Conservation (phyloP, 306 rosid genomes). For the Medicago lupulina region DNA sequence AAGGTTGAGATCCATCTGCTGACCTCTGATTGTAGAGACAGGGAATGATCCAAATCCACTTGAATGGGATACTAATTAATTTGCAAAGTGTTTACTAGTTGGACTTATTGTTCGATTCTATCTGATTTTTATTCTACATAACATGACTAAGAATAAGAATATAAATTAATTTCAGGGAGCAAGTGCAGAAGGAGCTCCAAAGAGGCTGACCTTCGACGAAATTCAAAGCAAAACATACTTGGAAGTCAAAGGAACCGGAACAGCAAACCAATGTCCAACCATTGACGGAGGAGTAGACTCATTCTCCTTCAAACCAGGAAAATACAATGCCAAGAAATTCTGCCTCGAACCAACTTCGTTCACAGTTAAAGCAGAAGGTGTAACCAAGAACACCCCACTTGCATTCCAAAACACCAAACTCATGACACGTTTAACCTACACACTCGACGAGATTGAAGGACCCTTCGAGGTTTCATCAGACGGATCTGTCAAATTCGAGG, state of each 20-base stretch:
- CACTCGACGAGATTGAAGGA: conserved; percentile 93
- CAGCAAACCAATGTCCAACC: conserved; percentile 97
- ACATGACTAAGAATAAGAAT: conserved; percentile 14
- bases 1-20: background rate
- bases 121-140: background rate
- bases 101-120: background rate
- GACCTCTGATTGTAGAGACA: background rate
- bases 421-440: conserved; percentile 97
- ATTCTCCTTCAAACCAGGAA: conserved; percentile 81
- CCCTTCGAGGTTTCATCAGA: conserved; percentile 84
- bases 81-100: background rate
- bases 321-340: conserved; percentile 78
- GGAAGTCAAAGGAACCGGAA: conserved; percentile 93
- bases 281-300: conserved; percentile 83
- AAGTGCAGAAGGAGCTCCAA: conserved; percentile 86
- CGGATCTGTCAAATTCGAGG: conserved; percentile 77
- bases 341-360: conserved; percentile 95
- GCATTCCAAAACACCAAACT: conserved; percentile 96
- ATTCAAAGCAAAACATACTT: conserved; percentile 94
- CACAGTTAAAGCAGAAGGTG: conserved; percentile 90
- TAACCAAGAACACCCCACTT: conserved; percentile 80
- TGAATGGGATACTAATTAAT: conserved; percentile 9
- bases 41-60: background rate
- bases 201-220: conserved; percentile 85
- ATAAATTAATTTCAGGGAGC: conserved; percentile 70